Percentiles rank a stretch among this genome's conserved stretches.
These are phyloP conservation scores for Pichia sp. DNA, from an alignment of 1,139 yeast genomes.

Conservation along the genomic window DNA sequence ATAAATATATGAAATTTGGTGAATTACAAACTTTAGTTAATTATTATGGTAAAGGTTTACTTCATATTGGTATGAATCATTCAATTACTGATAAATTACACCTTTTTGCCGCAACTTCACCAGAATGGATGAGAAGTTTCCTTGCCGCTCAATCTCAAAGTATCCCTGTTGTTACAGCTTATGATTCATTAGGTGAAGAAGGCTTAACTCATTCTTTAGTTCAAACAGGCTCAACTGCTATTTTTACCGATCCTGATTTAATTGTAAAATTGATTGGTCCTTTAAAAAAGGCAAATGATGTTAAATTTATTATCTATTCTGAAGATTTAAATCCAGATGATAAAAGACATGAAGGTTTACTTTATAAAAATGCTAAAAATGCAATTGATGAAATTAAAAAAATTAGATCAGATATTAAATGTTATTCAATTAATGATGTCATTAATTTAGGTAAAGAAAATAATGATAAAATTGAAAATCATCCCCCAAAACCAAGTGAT, in stretches of 20 bases:
- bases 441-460: conserved; percentile 51
- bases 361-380: conserved; percentile 48
- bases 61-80: conserved; percentile 68
- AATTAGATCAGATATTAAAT: conserved; percentile 69
- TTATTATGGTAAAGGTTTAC: conserved; percentile 68
- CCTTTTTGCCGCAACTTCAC: conserved; percentile 80
- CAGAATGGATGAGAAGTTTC: conserved; percentile 85
- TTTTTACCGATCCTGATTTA: conserved; percentile 78
- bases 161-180: conserved; percentile 90
- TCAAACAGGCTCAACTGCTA: conserved; percentile 71
- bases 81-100: conserved; percentile 60
- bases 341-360: conserved; percentile 55
- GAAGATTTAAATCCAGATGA: conserved; percentile 59
- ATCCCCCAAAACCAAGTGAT: conserved; percentile 66
- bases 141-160: conserved; percentile 71
- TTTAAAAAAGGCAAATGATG: conserved; percentile 52
- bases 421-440: conserved; percentile 62
- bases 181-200: conserved; percentile 90
- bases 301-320: conserved; percentile 66
- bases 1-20: conserved; percentile 57
- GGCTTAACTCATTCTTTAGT: conserved; percentile 84
- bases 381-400: conserved; percentile 55
- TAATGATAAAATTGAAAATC: conserved; percentile 31
- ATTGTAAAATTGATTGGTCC: conserved; percentile 65
- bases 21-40: conserved; percentile 48